A percentile compares a stretch with the other conserved stretches of the same genome.
Evolutionary conservation across 73 alveolate genomes (phyloP).

Genomic region (Tetrahymena elliotti): DNA sequence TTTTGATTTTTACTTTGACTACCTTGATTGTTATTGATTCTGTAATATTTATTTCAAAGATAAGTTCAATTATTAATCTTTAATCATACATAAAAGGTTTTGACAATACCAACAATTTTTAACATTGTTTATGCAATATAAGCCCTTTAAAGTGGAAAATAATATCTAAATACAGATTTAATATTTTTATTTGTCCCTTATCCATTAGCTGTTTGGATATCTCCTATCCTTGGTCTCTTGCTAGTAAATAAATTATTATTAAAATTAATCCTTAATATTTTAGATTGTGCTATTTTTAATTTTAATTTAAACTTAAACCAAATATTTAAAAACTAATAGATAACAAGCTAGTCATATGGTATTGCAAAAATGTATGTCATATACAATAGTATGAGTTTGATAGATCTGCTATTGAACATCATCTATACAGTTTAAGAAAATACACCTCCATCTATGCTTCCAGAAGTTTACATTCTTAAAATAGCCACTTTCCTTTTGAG

Average conservation of each 20-base stretch:
- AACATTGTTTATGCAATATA: neutral
- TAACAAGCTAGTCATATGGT: neutral
- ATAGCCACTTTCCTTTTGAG: neutral
- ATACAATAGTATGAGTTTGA: neutral
- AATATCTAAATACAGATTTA: neutral
- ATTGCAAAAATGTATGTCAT: neutral
- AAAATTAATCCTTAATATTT: too few relatives aligned
- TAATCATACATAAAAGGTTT: neutral
- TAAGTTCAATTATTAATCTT: neutral
- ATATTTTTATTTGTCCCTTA: neutral
- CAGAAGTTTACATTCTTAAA: neutral
- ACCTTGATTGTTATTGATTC: neutral
- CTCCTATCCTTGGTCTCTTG: neutral
- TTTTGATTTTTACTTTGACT: neutral
- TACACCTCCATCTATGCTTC: neutral
- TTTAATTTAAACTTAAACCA: too few relatives aligned
- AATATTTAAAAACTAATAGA: neutral
- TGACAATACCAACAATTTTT: neutral
- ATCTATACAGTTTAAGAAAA: neutral
- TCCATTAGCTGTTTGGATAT: neutral
- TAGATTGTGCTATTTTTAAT: too few relatives aligned
- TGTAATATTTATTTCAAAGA: neutral
- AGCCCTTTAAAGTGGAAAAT: neutral
- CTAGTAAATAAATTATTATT: neutral
- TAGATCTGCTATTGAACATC: neutral